Evolutionary conservation across 2,329 filamentous ascomycete genomes (phyloP).

Genomic region (Ophiostoma montium): DNA sequence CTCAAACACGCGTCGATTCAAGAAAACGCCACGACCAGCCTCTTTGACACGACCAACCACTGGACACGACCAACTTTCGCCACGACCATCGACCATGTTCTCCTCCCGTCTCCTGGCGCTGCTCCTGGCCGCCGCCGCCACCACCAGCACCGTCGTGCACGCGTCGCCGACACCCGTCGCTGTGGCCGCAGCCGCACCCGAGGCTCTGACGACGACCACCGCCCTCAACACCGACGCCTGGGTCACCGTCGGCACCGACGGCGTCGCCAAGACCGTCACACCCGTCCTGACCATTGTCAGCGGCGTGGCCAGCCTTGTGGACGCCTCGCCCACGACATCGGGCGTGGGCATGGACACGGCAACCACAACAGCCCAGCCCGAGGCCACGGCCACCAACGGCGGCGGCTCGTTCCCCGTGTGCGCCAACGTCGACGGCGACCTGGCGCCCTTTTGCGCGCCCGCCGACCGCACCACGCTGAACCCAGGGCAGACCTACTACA

Average conservation of each 20-base stretch:
- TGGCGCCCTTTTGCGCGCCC: constrained; percentile 39
- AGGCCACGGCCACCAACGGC: constrained; percentile 29
- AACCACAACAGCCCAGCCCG: constrained; percentile 24
- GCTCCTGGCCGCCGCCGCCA: constrained; percentile 4
- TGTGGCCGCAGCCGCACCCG: constrained; percentile 16
- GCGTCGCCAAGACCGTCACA: constrained; percentile 33
- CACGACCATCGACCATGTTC: neutral
- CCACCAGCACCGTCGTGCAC: neutral
- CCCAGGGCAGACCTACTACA: constrained; percentile 34
- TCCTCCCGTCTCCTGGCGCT: neutral
- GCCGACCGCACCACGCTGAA: constrained; percentile 28
- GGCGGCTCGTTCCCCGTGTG: constrained; percentile 37
- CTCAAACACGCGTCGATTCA: too few species aligned
- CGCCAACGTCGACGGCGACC: constrained; percentile 30
- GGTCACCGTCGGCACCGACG: constrained; percentile 36
- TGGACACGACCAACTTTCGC: neutral
- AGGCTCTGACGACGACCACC: constrained; percentile 13
- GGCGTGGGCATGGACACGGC: too few species aligned
- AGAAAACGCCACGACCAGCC: neutral
- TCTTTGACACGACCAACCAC: neutral
- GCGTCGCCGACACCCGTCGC: constrained; percentile 9
- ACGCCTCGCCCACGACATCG: constrained; percentile 9
- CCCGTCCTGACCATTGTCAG: constrained; percentile 31
- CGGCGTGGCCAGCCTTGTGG: constrained; percentile 28
- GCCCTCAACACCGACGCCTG: constrained; percentile 26